A percentile compares a stretch with the other conserved stretches of the same genome.
These are phyloP conservation scores for Begonia loranthoides DNA, from an alignment of 306 rosid species.

Conservation along the genomic window DNA sequence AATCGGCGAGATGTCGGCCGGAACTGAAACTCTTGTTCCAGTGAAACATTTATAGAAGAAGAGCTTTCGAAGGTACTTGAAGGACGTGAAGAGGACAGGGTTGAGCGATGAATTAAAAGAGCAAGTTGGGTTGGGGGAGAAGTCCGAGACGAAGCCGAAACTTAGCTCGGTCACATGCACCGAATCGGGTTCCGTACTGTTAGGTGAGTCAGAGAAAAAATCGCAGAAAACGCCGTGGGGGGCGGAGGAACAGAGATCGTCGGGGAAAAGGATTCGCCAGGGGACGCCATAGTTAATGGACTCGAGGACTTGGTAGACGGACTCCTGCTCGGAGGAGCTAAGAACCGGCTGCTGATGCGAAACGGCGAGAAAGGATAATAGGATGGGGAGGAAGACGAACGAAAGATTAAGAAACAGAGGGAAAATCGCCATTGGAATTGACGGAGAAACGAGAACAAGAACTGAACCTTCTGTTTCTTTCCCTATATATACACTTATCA, in stretches of 20 bases:
- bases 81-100: slow-evolving; percentile 45
- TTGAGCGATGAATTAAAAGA: slow-evolving; percentile 31
- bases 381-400: slow-evolving; percentile 10
- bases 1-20: slow-evolving; percentile 6
- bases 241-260: slow-evolving; percentile 44
- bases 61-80: slow-evolving; percentile 51
- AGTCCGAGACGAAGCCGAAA: slow-evolving; percentile 66
- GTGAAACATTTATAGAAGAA: slow-evolving; percentile 77
- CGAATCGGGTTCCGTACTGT: slow-evolving; percentile 6
- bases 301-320: slow-evolving; percentile 35
- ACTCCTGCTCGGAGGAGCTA: slow-evolving; percentile 28
- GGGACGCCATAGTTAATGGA: slow-evolving; percentile 50
- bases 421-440: slow-evolving; percentile 22
- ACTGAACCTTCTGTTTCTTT: background rate
- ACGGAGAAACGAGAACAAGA: background rate
- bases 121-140: slow-evolving; percentile 59
- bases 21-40: slow-evolving; percentile 15
- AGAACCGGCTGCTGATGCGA: slow-evolving; percentile 32
- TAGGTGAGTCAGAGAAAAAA: slow-evolving; percentile 10
- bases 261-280: slow-evolving; percentile 53
- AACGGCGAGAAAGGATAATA: slow-evolving; percentile 9
- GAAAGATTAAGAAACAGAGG: background rate
- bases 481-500: no score
- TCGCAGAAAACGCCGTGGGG: slow-evolving; percentile 68
- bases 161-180: slow-evolving; percentile 48